phyloP scores from a whole-genome alignment of 768 basidiomycete genomes.

The Tephrocybe rancida region DNA sequence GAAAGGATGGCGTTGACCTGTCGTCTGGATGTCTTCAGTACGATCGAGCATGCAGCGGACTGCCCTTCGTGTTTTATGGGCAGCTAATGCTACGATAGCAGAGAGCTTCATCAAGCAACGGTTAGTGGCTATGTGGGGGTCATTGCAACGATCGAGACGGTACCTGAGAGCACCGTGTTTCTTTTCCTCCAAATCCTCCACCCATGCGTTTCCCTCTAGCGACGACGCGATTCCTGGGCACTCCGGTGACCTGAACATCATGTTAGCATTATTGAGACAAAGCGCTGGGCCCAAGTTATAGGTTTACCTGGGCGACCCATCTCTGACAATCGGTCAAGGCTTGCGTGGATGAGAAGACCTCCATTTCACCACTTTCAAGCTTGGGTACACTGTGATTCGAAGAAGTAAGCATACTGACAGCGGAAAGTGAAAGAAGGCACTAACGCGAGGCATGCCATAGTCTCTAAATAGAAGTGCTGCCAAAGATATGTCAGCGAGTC shows the following conservation, averaged over 20 bases:
- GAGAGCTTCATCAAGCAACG: constrained; percentile 4
- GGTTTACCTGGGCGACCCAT: constrained; percentile 17
- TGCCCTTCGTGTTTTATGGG: constrained; percentile 16
- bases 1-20: constrained; percentile 19
- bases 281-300: neutral
- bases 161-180: constrained; percentile 14
- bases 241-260: constrained; percentile 12
- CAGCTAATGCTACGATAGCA: constrained; percentile 16
- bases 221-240: constrained; percentile 17
- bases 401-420: neutral
- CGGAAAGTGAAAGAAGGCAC: neutral
- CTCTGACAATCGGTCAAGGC: constrained; percentile 13
- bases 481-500: neutral
- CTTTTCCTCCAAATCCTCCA: constrained; percentile 18
- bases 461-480: constrained; percentile 19
- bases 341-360: constrained; percentile 17
- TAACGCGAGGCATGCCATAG: constrained; percentile 18
- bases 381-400: constrained; percentile 10
- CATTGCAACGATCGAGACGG: neutral
- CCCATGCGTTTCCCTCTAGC: constrained; percentile 16
- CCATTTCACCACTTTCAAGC: constrained; percentile 19
- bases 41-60: constrained; percentile 21
- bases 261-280: neutral
- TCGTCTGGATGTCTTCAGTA: constrained; percentile 16
- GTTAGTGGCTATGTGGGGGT: neutral